These are phyloP conservation scores for Chlorociboria aeruginascens DNA, from an alignment of 495 filamentous ascomycete genomes.

Conservation along the genomic window DNA sequence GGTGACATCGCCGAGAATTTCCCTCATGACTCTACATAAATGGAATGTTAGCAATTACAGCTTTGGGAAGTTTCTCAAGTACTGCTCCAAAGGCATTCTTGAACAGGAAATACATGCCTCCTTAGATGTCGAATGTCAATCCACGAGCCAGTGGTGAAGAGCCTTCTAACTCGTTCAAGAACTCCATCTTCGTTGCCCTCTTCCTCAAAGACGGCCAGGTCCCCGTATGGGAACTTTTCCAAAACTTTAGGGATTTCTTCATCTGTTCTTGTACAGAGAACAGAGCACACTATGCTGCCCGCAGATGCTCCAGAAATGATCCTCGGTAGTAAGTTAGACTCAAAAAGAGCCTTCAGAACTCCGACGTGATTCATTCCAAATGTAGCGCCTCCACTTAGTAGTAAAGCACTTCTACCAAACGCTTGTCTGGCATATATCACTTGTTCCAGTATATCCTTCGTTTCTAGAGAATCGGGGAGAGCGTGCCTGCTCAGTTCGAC, in stretches of 20 bases:
- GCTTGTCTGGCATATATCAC: constrained; percentile 71
- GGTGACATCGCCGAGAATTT: constrained; percentile 73
- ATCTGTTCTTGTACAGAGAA: constrained; percentile 75
- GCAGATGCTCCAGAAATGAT: constrained; percentile 92
- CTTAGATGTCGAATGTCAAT: constrained; percentile 59
- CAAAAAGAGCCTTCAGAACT: constrained; percentile 76
- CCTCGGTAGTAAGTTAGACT: constrained; percentile 64
- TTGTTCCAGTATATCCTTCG: constrained; percentile 59
- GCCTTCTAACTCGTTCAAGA: constrained; percentile 55
- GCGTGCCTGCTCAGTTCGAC: constrained; percentile 48
- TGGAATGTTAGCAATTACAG: too few species aligned
- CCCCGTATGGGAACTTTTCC: constrained; percentile 63
- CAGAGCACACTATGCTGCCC: constrained; percentile 83
- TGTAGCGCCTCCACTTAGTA: constrained; percentile 83
- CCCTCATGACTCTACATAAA: constrained; percentile 66
- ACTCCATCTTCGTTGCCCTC: constrained; percentile 56
- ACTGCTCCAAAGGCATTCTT: too few species aligned
- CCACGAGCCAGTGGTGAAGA: constrained; percentile 71
- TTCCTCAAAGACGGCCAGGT: constrained; percentile 74
- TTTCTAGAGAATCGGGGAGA: constrained; percentile 37
- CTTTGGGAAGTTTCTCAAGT: too few species aligned
- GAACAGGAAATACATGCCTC: too few species aligned
- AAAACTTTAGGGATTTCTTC: constrained; percentile 70
- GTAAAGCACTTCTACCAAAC: constrained; percentile 76
- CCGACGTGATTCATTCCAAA: constrained; percentile 96